Percentiles rank a stretch among this genome's conserved stretches.
phyloP scores from a whole-genome alignment of 192 early-diverging fungal species.

The Rhizoclosmatium globosum region DNA sequence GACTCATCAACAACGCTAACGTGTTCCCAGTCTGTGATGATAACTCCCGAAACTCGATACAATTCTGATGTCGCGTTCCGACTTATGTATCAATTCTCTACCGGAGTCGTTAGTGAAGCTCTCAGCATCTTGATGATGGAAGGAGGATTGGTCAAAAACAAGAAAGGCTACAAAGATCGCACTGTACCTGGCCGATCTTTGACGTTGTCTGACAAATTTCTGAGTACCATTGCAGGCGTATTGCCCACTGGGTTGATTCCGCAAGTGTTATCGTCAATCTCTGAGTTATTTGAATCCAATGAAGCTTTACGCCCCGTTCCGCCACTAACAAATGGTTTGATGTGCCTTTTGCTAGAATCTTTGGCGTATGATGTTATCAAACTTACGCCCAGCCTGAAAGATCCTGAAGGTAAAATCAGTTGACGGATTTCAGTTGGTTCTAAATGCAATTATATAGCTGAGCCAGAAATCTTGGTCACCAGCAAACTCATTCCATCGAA shows the following conservation, averaged over 20 bases:
- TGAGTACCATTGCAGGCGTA: constrained; percentile 39
- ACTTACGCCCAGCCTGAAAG: constrained; percentile 14
- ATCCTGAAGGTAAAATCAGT: background rate
- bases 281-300: constrained; percentile 1
- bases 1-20: too few species aligned
- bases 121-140: constrained; percentile 17
- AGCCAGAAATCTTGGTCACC: background rate
- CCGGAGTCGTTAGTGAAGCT: constrained; percentile 17
- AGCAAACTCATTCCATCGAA: background rate
- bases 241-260: constrained; percentile 48
- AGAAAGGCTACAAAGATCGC: constrained; percentile 35
- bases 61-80: constrained; percentile 41
- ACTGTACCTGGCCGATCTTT: constrained; percentile 47
- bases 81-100: constrained; percentile 37
- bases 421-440: too few species aligned
- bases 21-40: constrained; percentile 51
- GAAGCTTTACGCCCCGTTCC: constrained; percentile 20
- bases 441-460: too few species aligned
- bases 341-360: constrained; percentile 39
- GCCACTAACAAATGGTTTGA: constrained; percentile 34
- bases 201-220: constrained; percentile 49
- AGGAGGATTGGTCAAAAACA: constrained; percentile 41
- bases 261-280: constrained; percentile 29
- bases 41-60: constrained; percentile 49
- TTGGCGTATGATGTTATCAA: constrained; percentile 4